Evolutionary conservation across 2,329 filamentous ascomycete genomes (phyloP).

Genomic region (Calonectria ilicicola): DNA sequence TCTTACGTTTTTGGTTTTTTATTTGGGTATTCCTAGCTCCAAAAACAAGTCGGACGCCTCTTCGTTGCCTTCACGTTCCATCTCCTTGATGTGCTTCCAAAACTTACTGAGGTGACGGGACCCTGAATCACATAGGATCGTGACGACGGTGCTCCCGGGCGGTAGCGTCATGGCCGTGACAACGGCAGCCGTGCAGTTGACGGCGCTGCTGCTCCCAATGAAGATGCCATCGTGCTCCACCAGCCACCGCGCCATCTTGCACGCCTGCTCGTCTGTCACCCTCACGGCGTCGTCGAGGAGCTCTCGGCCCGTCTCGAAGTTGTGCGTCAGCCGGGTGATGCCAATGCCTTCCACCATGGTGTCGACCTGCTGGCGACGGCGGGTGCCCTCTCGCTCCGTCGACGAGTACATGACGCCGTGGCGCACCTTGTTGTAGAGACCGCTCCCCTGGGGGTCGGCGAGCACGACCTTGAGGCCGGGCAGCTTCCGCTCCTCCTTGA

Average conservation of each 20-base stretch:
- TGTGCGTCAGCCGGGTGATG: conserved; percentile 92
- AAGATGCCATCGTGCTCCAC: conserved; percentile 97
- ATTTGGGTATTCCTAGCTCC: conserved; percentile 58
- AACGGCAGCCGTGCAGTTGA: conserved; percentile 90
- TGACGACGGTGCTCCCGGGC: conserved; percentile 76
- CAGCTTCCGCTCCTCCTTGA: conserved; percentile 78
- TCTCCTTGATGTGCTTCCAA: conserved; percentile 78
- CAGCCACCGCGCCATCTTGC: conserved; percentile 94
- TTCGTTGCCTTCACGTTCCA: conserved; percentile 67
- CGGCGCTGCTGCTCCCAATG: conserved; percentile 92
- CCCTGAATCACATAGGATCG: conserved; percentile 88
- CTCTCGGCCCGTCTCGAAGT: conserved; percentile 89
- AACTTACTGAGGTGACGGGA: conserved; percentile 86
- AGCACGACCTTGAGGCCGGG: conserved; percentile 78
- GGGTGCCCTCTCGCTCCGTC: conserved; percentile 91
- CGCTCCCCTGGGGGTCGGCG: conserved; percentile 94
- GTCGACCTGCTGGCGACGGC: conserved; percentile 91
- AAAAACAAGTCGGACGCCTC: conserved; percentile 61
- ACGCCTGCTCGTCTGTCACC: conserved; percentile 89
- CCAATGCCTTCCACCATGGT: conserved; percentile 96
- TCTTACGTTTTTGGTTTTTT: not conserved
- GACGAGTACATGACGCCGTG: conserved; percentile 96
- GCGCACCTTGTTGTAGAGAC: conserved; percentile 90
- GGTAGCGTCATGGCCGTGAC: conserved; percentile 74
- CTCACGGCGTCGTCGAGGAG: conserved; percentile 91